Conservation (phyloP, 768 basidiomycete species). For the Tubosaeta sp. region DNA sequence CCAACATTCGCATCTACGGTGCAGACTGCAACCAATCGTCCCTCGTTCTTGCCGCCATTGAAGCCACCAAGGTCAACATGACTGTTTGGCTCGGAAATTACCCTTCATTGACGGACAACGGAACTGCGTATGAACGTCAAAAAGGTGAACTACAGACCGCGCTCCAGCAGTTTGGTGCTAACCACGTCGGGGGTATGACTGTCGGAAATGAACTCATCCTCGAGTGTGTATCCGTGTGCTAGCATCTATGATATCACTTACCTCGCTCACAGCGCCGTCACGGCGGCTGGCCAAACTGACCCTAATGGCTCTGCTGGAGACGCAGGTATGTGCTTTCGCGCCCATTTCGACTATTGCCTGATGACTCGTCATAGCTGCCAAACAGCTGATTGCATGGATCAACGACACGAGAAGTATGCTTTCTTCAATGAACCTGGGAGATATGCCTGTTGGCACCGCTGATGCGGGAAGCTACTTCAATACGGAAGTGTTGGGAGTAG, state of each 20-base stretch:
- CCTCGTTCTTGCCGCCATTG: slow-evolving; percentile 83
- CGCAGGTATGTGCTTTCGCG: slow-evolving; percentile 15
- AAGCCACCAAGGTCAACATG: slow-evolving; percentile 85
- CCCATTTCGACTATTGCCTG: neutral
- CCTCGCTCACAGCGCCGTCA: slow-evolving; percentile 49
- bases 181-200: slow-evolving; percentile 73
- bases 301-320: slow-evolving; percentile 61
- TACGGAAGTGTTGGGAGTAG: slow-evolving; percentile 52
- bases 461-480: slow-evolving; percentile 90
- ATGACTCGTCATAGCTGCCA: slow-evolving; percentile 41
- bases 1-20: slow-evolving; percentile 78
- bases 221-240: slow-evolving; percentile 42
- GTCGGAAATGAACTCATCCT: slow-evolving; percentile 93
- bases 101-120: slow-evolving; percentile 55
- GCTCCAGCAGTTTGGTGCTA: slow-evolving; percentile 71
- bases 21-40: slow-evolving; percentile 83
- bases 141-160: slow-evolving; percentile 60
- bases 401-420: slow-evolving; percentile 59
- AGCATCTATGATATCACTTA: neutral
- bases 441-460: slow-evolving; percentile 72
- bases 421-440: slow-evolving; percentile 47
- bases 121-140: slow-evolving; percentile 71
- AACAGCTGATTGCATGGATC: slow-evolving; percentile 63
- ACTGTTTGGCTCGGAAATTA: slow-evolving; percentile 76
- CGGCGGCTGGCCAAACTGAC: slow-evolving; percentile 41